Percentiles rank a stretch among this genome's conserved stretches.
phyloP scores from a whole-genome alignment of 352 stramenopile genomes.

The Globisporangium spinosum region DNA sequence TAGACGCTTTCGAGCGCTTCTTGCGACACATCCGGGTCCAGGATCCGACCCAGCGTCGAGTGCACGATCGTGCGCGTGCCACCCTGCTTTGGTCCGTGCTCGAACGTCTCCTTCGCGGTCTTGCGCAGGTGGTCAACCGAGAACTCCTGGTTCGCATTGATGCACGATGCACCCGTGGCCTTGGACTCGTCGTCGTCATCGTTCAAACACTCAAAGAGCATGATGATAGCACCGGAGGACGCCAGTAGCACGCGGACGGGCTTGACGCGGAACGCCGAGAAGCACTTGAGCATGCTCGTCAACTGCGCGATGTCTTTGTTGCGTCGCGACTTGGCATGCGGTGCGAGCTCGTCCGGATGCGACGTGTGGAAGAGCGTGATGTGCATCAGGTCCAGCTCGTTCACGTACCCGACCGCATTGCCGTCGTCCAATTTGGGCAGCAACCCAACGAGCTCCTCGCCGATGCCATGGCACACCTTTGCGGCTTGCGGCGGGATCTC shows the following conservation, averaged over 20 bases:
- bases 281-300: conserved; percentile 28
- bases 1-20: conserved; percentile 33
- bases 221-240: conserved; percentile 59
- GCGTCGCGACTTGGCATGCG: conserved; percentile 32
- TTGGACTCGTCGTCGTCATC: neutral
- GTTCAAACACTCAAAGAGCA: conserved; percentile 54
- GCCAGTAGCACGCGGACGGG: conserved; percentile 51
- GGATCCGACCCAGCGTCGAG: conserved; percentile 54
- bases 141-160: conserved; percentile 41
- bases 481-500: conserved; percentile 38
- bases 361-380: conserved; percentile 81
- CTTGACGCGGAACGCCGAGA: conserved; percentile 43
- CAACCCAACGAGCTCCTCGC: conserved; percentile 39
- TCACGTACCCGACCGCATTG: conserved; percentile 47
- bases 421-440: conserved; percentile 33
- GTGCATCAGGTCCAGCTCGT: conserved; percentile 66
- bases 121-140: conserved; percentile 54
- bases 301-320: conserved; percentile 44
- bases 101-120: conserved; percentile 45
- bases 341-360: conserved; percentile 53
- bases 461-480: conserved; percentile 33
- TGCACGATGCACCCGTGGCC: neutral
- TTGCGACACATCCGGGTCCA: conserved; percentile 38
- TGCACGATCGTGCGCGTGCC: conserved; percentile 60
- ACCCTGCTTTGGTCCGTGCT: conserved; percentile 37